These are phyloP conservation scores for Metarhizium sp. DNA, from an alignment of 2,329 filamentous ascomycete species.

Conservation along the genomic window DNA sequence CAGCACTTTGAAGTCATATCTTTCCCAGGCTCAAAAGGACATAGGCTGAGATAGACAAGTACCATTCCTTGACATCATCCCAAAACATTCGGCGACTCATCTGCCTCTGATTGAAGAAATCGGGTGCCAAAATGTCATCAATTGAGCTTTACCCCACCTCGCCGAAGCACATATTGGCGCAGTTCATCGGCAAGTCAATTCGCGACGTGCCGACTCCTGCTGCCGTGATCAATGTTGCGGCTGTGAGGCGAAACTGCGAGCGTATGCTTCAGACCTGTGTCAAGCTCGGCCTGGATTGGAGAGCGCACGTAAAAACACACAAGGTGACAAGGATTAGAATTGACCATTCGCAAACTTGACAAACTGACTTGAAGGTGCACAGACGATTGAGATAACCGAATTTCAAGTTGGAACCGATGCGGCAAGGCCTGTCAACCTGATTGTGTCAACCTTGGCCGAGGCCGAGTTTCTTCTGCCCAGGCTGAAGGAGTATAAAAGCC, in stretches of 20 bases:
- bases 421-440: constrained; percentile 44
- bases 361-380: constrained; percentile 6
- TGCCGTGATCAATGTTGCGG: constrained; percentile 57
- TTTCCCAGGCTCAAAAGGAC: no score
- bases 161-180: constrained; percentile 13
- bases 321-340: constrained; percentile 43
- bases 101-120: neutral
- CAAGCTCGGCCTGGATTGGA: constrained; percentile 53
- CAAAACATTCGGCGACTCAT: no score
- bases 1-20: no score
- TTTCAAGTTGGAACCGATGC: constrained; percentile 57
- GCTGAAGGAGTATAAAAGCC: constrained; percentile 45
- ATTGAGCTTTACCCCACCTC: constrained; percentile 14
- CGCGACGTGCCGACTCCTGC: constrained; percentile 55
- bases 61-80: no score
- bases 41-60: no score
- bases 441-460: constrained; percentile 68
- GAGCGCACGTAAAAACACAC: constrained; percentile 76
- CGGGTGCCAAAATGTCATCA: constrained; percentile 10
- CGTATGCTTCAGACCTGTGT: constrained; percentile 59
- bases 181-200: constrained; percentile 47
- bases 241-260: constrained; percentile 57
- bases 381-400: constrained; percentile 57
- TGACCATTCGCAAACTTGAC: neutral
- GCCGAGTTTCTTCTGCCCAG: constrained; percentile 57